Base-by-base conservation (phyloP, 805 yeast species). In the Starmerella scarabaei region DNA sequence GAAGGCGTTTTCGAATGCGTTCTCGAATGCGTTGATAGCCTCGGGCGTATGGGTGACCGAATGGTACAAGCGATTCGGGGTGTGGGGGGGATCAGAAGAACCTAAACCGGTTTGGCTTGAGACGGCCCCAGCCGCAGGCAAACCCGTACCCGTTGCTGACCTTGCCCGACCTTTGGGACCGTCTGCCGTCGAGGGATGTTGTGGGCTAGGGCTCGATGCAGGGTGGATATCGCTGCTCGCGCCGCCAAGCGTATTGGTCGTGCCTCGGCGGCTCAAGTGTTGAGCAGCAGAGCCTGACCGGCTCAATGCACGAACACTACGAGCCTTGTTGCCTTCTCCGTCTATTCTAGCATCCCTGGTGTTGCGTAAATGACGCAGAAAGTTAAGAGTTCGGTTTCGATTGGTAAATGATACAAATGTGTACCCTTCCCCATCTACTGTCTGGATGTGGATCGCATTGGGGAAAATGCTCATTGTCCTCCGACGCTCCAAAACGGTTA, bases 401-500 rank as follows among this genome's bases (percentile, higher is more conserved):
- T 88, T 73, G 5, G 83, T 64, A 54, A 88, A 85, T 40, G 93
- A 82, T 12, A 94, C 95, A 65, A 88, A 86, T 16, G 74, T 73
- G 52, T 84, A 81, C 45, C 72, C 73, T 4, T 68, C 71, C 59
- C 66, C 42, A 23, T 40, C 40, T n/a, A 20, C 29, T 12, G 43
- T 46, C 50, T 75, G 78, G 19, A 84, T 66, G 5, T 71, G 63
- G 30, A 88, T 83, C 3, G 94, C 96, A 56, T 88, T 88, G 18
- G 94, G 93, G 53, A 88, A 84, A 19, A 88, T 64, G 0, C 93
- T 94, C 5, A 83, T 95, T 0, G 95, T 84, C 16, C 76, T 69
- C 42, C 76, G 79, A 59, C 83, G 82, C 53, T 88, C 95, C 50
- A 85, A 72, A 21, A 70, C 65, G 9, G 69, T 65, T 20, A 91